These are phyloP conservation scores for Penicillium tannophilum DNA, from an alignment of 495 filamentous ascomycete species.

Conservation along the genomic window DNA sequence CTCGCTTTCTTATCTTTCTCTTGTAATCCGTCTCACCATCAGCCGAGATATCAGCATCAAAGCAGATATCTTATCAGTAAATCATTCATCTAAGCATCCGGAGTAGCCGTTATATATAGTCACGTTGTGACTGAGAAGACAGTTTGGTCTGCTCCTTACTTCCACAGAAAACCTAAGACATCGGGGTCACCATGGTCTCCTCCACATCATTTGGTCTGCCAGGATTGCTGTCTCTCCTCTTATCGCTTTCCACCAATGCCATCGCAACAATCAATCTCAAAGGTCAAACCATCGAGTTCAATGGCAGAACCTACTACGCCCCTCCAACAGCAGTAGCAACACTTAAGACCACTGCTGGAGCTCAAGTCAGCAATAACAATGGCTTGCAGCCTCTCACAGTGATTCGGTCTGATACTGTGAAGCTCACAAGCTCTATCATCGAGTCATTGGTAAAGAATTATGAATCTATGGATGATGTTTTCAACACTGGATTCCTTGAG, in stretches of 20 bases:
- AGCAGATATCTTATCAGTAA: too few species aligned
- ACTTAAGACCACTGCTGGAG: neutral
- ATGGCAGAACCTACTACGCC: neutral
- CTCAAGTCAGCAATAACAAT: neutral
- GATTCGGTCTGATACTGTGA: neutral
- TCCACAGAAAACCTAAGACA: neutral
- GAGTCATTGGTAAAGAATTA: neutral
- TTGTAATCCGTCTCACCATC: neutral
- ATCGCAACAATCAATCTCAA: neutral
- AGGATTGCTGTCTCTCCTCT: neutral
- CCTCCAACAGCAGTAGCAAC: neutral
- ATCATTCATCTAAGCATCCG: too few species aligned
- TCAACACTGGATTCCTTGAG: constrained; percentile 3
- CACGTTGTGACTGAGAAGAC: neutral
- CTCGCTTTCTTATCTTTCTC: neutral
- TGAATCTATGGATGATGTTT: constrained; percentile 1
- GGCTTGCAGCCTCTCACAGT: neutral
- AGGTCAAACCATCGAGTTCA: neutral
- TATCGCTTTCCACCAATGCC: neutral
- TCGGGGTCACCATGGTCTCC: neutral
- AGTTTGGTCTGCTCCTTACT: neutral
- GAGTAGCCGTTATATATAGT: neutral
- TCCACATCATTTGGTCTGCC: neutral
- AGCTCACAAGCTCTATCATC: neutral
- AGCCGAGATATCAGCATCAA: too few species aligned